Percentiles rank a stretch among this genome's conserved stretches.
Evolutionary conservation across 2,329 filamentous ascomycete species (phyloP).

Genomic region (Claviceps paspali): DNA sequence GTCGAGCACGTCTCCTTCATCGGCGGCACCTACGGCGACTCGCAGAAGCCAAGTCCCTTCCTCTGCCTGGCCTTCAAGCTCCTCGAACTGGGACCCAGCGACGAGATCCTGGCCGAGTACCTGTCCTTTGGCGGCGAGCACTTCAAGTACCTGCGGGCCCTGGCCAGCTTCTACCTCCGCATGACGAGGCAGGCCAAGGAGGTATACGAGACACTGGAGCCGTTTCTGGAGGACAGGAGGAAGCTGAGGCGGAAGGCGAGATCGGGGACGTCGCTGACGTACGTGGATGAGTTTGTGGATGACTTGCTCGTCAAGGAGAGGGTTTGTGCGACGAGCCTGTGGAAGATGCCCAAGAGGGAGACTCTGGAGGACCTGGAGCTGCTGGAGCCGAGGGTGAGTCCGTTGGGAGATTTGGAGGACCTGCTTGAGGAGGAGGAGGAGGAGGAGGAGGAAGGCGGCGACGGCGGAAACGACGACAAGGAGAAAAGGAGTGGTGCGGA

Average conservation of each 20-base stretch:
- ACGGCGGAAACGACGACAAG: conserved; percentile 7
- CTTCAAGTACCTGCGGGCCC: conserved; percentile 76
- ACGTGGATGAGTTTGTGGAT: conserved; percentile 86
- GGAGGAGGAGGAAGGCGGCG: conserved; percentile 14
- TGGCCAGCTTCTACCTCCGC: conserved; percentile 87
- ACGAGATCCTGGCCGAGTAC: conserved; percentile 68
- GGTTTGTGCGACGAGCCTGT: conserved; percentile 80
- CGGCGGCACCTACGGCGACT: conserved; percentile 72
- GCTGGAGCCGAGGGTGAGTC: conserved; percentile 71
- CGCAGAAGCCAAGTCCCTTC: conserved; percentile 82
- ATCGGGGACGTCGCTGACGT: conserved; percentile 60
- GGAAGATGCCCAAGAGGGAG: conserved; percentile 74
- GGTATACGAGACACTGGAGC: conserved; percentile 68
- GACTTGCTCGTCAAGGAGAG: conserved; percentile 78
- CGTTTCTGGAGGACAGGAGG: conserved; percentile 63
- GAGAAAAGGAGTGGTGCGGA: no score
- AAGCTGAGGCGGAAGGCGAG: conserved; percentile 69
- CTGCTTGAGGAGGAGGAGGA: conserved; percentile 47
- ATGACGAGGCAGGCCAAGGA: conserved; percentile 71
- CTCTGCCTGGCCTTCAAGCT: conserved; percentile 91
- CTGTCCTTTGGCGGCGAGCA: conserved; percentile 57
- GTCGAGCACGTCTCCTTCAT: conserved; percentile 68
- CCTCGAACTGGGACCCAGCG: conserved; percentile 68
- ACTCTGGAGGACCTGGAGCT: conserved; percentile 79
- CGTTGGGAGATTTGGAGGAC: conserved; percentile 65